A percentile compares a stretch with the other conserved stretches of the same genome.
phyloP scores from a whole-genome alignment of 169 alveolate species.

The Plasmodium chabaudi region DNA sequence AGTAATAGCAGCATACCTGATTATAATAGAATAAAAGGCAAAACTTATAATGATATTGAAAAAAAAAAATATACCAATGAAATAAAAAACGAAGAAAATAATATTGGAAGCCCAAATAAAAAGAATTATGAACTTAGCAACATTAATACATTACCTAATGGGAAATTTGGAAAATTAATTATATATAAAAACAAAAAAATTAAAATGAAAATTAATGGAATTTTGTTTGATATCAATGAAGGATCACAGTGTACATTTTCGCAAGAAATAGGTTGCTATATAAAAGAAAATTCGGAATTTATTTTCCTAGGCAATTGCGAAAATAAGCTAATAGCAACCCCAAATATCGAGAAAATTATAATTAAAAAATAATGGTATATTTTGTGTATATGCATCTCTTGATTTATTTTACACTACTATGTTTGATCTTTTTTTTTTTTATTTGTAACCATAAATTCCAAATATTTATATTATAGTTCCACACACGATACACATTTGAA shows the following conservation, averaged over 20 bases:
- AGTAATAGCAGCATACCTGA: background rate
- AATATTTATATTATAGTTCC: no score
- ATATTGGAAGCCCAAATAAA: background rate
- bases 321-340: slow-evolving; percentile 65
- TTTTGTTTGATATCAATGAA: slow-evolving; percentile 65
- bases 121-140: slow-evolving; percentile 51
- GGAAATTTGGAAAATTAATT: slow-evolving; percentile 74
- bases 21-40: slow-evolving; percentile 9
- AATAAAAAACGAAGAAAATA: slow-evolving; percentile 30
- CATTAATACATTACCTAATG: slow-evolving; percentile 59
- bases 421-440: background rate
- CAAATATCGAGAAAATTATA: slow-evolving; percentile 73
- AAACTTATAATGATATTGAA: background rate
- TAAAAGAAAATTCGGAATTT: slow-evolving; percentile 77
- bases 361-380: slow-evolving; percentile 17
- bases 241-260: slow-evolving; percentile 77
- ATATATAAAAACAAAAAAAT: slow-evolving; percentile 74
- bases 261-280: slow-evolving; percentile 76
- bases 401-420: no score
- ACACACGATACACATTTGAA: no score
- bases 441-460: background rate
- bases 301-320: slow-evolving; percentile 75
- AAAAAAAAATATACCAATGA: slow-evolving; percentile 1
- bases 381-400: background rate
- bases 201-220: slow-evolving; percentile 75